Evolutionary conservation across 2,329 filamentous ascomycete genomes (phyloP).

Genomic region (Penicillium brevicompactum): DNA sequence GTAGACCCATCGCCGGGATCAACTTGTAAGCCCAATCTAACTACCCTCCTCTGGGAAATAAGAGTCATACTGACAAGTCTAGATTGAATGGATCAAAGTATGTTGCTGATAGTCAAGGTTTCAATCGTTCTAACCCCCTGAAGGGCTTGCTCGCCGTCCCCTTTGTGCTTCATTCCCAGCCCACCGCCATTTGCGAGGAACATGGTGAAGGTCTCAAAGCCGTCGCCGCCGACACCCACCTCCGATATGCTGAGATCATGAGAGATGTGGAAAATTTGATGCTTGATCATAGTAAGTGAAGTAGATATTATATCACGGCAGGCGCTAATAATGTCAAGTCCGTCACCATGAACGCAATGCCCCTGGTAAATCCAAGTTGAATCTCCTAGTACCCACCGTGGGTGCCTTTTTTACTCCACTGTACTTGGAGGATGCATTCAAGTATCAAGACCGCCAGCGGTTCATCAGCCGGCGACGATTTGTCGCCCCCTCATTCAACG

Average conservation of each 20-base stretch:
- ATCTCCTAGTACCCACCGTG: conserved; percentile 85
- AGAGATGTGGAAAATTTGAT: conserved; percentile 89
- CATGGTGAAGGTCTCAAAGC: conserved; percentile 64
- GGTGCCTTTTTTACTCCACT: conserved; percentile 93
- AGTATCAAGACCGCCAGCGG: conserved; percentile 81
- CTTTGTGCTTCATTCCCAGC: conserved; percentile 94
- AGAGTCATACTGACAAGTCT: neutral
- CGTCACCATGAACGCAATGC: conserved; percentile 70
- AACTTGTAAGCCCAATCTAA: conserved; percentile 62
- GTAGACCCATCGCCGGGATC: conserved; percentile 84
- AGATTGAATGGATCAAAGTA: conserved; percentile 90
- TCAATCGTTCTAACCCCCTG: conserved; percentile 15
- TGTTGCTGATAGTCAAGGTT: conserved; percentile 1
- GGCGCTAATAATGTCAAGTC: conserved; percentile 51
- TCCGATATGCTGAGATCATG: conserved; percentile 93
- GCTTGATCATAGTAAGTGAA: conserved; percentile 75
- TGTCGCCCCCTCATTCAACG: conserved; percentile 96
- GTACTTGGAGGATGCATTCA: conserved; percentile 85
- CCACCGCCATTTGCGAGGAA: conserved; percentile 79
- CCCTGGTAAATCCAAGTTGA: conserved; percentile 80
- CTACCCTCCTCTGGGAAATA: neutral
- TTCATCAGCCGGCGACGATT: conserved; percentile 90
- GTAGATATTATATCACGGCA: no score
- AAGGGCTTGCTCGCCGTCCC: conserved; percentile 83
- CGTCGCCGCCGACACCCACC: conserved; percentile 78